Conservation (phyloP, 192 early-diverging fungal species). For the Lobosporangium transversale region DNA sequence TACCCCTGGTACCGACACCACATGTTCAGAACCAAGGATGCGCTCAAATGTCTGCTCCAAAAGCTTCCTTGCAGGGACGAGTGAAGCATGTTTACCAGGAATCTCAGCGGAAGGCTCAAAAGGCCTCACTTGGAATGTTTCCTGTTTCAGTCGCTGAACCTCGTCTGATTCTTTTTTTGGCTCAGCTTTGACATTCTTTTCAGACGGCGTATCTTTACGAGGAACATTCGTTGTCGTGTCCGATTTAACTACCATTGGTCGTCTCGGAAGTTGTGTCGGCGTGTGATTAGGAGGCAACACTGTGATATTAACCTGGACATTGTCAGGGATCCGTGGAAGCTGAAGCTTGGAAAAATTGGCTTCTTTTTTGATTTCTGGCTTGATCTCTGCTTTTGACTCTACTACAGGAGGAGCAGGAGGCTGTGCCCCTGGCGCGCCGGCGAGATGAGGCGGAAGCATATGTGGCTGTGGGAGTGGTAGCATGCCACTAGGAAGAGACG, state of each 20-base stretch:
- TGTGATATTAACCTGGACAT: conserved; percentile 21
- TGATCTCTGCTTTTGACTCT: conserved; percentile 12
- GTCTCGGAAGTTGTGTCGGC: conserved; percentile 18
- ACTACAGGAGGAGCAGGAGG: conserved; percentile 7
- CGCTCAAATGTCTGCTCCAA: conserved; percentile 40
- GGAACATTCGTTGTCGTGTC: conserved; percentile 18
- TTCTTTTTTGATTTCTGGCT: conserved; percentile 31
- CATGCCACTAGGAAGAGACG: conserved; percentile 12
- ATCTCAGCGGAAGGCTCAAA: conserved; percentile 27
- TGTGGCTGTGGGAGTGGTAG: conserved; percentile 33
- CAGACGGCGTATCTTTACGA: conserved; percentile 4
- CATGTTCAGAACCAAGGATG: conserved; percentile 31
- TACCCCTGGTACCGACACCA: conserved; percentile 35
- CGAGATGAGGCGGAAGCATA: conserved; percentile 13
- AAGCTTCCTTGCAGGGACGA: background rate
- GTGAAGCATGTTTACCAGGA: background rate
- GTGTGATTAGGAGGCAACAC: conserved; percentile 36
- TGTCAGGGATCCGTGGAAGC: conserved; percentile 24
- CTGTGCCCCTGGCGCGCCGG: conserved; percentile 8
- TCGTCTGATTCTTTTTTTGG: conserved; percentile 16
- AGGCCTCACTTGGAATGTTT: conserved; percentile 39
- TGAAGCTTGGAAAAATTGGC: conserved; percentile 26
- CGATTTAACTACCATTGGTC: conserved; percentile 31
- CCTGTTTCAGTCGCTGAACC: conserved; percentile 24
- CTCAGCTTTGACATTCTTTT: conserved; percentile 23